Conservation (phyloP, 2,329 filamentous ascomycete genomes). For the Aspergillus fumigatiaffinis region DNA sequence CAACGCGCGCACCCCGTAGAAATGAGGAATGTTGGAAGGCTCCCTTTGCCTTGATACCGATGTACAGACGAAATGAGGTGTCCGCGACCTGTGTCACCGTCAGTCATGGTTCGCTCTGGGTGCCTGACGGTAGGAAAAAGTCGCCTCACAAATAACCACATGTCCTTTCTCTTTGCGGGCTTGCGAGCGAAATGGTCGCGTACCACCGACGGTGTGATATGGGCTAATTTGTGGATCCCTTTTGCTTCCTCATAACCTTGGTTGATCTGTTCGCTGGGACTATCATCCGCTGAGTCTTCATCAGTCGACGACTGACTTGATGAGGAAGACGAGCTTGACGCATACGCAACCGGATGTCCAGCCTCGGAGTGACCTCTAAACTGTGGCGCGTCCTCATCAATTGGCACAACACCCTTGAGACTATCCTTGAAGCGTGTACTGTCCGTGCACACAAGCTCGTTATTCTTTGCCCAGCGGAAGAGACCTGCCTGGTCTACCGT, state of each 20-base stretch:
- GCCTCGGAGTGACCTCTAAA: conserved; percentile 40
- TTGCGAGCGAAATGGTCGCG: conserved; percentile 71
- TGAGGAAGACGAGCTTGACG: conserved; percentile 19
- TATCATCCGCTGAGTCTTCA: conserved; percentile 9
- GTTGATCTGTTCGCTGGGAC: conserved; percentile 59
- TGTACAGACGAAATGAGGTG: conserved; percentile 72
- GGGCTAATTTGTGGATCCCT: conserved; percentile 58
- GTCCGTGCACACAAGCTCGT: conserved; percentile 70
- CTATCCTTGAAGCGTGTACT: conserved; percentile 69
- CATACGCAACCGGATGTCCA: conserved; percentile 19
- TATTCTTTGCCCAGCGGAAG: conserved; percentile 85
- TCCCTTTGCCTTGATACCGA: conserved; percentile 84
- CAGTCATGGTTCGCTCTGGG: background rate
- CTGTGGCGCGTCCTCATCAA: conserved; percentile 56
- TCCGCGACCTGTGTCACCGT: conserved; percentile 50
- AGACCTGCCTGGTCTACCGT: conserved; percentile 69
- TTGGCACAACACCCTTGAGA: conserved; percentile 66
- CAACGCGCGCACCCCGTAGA: conserved; percentile 74
- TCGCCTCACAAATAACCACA: conserved; percentile 75
- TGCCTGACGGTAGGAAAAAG: background rate
- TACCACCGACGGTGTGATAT: conserved; percentile 67
- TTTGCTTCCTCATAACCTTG: conserved; percentile 59
- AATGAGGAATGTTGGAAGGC: conserved; percentile 91
- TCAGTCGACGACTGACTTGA: background rate
- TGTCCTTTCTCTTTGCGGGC: conserved; percentile 77